Base-by-base conservation (phyloP, 306 rosid genomes). In the Pachyrhizus erosus region DNA sequence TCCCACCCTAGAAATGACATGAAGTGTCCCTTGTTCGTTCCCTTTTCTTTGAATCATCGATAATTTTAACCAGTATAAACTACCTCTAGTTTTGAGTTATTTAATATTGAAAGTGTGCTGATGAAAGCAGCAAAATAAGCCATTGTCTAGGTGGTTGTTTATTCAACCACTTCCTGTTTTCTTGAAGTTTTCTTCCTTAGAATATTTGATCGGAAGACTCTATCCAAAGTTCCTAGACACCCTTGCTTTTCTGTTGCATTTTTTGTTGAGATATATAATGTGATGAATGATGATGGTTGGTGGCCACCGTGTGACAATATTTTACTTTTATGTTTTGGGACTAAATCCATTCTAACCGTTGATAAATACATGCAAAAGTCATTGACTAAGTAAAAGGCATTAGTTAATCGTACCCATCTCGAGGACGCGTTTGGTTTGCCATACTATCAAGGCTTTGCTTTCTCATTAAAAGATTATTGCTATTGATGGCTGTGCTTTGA, bases 361-460 rank as follows among this genome's bases (percentile, higher is more conserved):
- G 76, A 42, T 80, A 81, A 57, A 27, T 40, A 1, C 69, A 42
- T 62, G 76, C 20, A 71, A 64, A 39, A 26, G 80, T 10, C 78
- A 54, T 46, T 84, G 84, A 82, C 84, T 79, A 40, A 33, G 86
- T 84, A 79, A 84, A 54, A 69, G 54, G 70, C 67, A 62, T 66
- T 82, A 33, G 80, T 78, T 74, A 78, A 40, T 71, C 45, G 74
- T 74, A 78, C 40, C 83, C 52, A 77, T 49, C 61, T 46, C 52
- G 27, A 68, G 69, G 71, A 78, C 75, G 65, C 55, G 86, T 62
- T 67, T 15, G 24, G 73, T 48, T 76, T 73, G 24, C 39, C 72
- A 58, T 61, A 24, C 9, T 48, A 68, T 51, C 20, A 45, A 73
- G 26, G 13, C 67, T 75, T 26, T 70, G 68, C 60, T 21, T 46